Evolutionary conservation across 2,329 filamentous ascomycete species (phyloP).

Genomic region (Alternaria gaisen): DNA sequence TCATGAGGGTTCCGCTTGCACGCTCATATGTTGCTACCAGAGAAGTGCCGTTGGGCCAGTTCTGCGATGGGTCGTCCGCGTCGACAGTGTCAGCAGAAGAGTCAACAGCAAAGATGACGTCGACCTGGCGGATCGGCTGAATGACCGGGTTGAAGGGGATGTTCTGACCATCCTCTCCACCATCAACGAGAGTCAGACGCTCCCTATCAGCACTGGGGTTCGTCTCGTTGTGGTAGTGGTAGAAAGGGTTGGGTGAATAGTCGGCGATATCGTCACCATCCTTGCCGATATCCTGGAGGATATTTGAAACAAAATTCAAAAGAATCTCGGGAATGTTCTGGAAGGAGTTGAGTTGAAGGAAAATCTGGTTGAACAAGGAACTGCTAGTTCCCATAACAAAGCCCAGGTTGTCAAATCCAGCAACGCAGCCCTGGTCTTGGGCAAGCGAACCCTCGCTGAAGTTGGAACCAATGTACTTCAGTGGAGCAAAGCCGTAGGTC

Average conservation of each 20-base stretch:
- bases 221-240: constrained; percentile 66
- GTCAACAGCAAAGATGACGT: constrained; percentile 84
- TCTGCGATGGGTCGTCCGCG: constrained; percentile 45
- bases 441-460: constrained; percentile 71
- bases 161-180: constrained; percentile 80
- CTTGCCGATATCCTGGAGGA: constrained; percentile 66
- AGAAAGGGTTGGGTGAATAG: constrained; percentile 80
- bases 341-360: constrained; percentile 69
- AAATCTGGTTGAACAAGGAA: constrained; percentile 81
- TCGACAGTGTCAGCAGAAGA: constrained; percentile 74
- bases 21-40: constrained; percentile 78
- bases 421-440: constrained; percentile 68
- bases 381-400: constrained; percentile 88
- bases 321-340: constrained; percentile 61
- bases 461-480: constrained; percentile 75
- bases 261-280: constrained; percentile 76
- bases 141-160: constrained; percentile 81
- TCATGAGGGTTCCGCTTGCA: constrained; percentile 65
- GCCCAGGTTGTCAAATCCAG: constrained; percentile 83
- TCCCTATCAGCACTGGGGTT: constrained; percentile 65
- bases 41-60: constrained; percentile 81
- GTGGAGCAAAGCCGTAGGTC: constrained; percentile 74
- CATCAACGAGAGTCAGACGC: constrained; percentile 77
- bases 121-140: constrained; percentile 74
- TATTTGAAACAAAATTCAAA: constrained; percentile 58